A percentile compares a stretch with the other conserved stretches of the same genome.
Conservation (phyloP, 2,329 filamentous ascomycete species). For the Aspergillus persii region DNA sequence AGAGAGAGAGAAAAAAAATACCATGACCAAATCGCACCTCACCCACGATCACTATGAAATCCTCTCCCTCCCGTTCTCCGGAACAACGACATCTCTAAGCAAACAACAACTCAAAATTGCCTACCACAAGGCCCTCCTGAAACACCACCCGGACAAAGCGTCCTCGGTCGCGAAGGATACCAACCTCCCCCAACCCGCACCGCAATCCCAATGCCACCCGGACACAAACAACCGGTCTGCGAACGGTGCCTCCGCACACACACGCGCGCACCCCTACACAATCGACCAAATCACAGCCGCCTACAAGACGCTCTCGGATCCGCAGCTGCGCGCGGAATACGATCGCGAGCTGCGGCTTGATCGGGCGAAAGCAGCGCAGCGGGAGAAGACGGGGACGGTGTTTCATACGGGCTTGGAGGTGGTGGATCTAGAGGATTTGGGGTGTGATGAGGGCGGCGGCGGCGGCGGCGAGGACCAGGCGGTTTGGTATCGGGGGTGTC, state of each 20-base stretch:
- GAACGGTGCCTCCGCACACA: background rate
- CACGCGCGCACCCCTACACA: constrained; percentile 30
- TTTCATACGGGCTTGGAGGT: constrained; percentile 55
- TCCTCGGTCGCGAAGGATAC: constrained; percentile 16
- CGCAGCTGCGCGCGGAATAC: constrained; percentile 47
- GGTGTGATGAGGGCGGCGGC: constrained; percentile 38
- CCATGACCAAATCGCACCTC: constrained; percentile 16
- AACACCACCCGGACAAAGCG: constrained; percentile 59
- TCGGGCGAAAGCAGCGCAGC: constrained; percentile 24
- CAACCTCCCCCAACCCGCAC: background rate
- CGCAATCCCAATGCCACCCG: background rate
- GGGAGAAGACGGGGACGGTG: constrained; percentile 30
- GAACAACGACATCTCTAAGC: constrained; percentile 24
- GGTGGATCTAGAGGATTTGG: constrained; percentile 58
- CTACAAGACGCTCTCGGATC: constrained; percentile 53
- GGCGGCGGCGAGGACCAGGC: constrained; percentile 22
- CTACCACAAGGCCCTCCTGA: constrained; percentile 57
- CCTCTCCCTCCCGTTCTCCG: constrained; percentile 36
- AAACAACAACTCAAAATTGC: constrained; percentile 51
- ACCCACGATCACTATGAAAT: constrained; percentile 39
- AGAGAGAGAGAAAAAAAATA: constrained; percentile 4
- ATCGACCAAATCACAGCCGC: constrained; percentile 61
- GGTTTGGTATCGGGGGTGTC: constrained; percentile 54
- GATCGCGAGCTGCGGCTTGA: constrained; percentile 44
- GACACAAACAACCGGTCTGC: background rate